phyloP scores from a whole-genome alignment of 2,329 filamentous ascomycete species.

The Leptographium flavum region DNA sequence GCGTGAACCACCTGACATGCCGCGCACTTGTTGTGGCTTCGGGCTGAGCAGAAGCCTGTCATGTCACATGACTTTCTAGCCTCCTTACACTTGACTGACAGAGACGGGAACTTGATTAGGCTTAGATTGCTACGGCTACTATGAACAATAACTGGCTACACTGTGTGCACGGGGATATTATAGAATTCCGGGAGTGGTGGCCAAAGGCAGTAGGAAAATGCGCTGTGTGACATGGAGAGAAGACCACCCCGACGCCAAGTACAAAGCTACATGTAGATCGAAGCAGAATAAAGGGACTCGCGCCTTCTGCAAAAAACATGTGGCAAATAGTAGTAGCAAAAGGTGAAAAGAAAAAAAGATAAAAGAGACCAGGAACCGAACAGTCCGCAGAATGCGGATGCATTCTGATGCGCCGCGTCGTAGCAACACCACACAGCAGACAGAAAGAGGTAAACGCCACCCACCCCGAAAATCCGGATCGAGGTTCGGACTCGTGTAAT shows the following conservation, averaged over 20 bases:
- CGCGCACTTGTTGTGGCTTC: no score
- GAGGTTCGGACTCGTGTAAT: neutral
- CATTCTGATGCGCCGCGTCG: neutral
- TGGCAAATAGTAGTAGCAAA: no score
- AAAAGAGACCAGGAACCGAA: neutral
- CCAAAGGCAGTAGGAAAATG: no score
- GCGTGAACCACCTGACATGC: no score
- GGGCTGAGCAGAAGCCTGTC: no score
- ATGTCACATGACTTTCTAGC: no score
- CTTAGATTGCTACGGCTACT: neutral
- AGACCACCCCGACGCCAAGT: no score
- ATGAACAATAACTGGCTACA: neutral
- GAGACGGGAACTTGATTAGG: neutral
- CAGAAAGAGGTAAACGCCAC: neutral
- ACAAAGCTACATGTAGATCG: no score
- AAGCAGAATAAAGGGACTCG: no score
- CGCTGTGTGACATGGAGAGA: no score
- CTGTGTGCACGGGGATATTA: neutral
- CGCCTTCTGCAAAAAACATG: no score
- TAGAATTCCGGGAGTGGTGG: neutral
- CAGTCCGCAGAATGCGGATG: neutral
- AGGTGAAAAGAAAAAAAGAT: neutral
- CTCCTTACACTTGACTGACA: no score
- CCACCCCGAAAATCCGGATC: neutral
- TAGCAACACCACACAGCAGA: neutral